Base-by-base conservation (phyloP, 1,139 yeast species). In the Debaryomyces sp. region DNA sequence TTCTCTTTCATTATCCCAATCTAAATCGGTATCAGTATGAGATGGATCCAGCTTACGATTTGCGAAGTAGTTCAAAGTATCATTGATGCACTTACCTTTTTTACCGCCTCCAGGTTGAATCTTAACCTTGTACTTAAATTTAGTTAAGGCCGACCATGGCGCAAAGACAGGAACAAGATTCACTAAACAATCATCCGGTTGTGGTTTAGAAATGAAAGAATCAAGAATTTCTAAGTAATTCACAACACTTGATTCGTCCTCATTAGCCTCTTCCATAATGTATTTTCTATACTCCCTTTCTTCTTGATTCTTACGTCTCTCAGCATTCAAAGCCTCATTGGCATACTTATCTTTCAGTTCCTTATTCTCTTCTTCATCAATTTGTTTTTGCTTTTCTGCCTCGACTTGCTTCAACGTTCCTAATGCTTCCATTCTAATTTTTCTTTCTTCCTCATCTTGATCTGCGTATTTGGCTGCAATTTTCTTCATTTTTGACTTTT, bases 391-490 rank as follows among this genome's bases (percentile, higher is more conserved):
- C 38, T 59, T 57, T 49, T 66, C 66, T 34, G 69, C 74, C 54
- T 84, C 83, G 3, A 79, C 73, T 50, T 88, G 90, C 56, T 87
- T 88, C 59, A 87, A 73, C 0, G 96, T 88, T 3, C 98, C 99
- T 44, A 94, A 71, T 1, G 87, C 87, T 51, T 87, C 84, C 88
- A 92, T 82, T 52, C 94, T 78, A 51, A 85, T 60, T 44, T 69
- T 62, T 49, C 91, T 79, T 59, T 94, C 98, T 49, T 89, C 96
- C 48, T 90, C 97, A 62, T 92, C 98, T 66, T 92, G 98, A 52
- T 87, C 91, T 1, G 85, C 91, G 62, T 94, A 94, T 61, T 91
- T 92, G 46, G 81, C 76, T 26, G 87, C 87, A 48, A 89, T 87
- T 64, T 89, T 92, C 73, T 89, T 90, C 66, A 88, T 63, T 62